A percentile compares a stretch with the other conserved stretches of the same genome.
Conservation (phyloP, 306 rosid genomes). For the Casuarina equisetifolia region DNA sequence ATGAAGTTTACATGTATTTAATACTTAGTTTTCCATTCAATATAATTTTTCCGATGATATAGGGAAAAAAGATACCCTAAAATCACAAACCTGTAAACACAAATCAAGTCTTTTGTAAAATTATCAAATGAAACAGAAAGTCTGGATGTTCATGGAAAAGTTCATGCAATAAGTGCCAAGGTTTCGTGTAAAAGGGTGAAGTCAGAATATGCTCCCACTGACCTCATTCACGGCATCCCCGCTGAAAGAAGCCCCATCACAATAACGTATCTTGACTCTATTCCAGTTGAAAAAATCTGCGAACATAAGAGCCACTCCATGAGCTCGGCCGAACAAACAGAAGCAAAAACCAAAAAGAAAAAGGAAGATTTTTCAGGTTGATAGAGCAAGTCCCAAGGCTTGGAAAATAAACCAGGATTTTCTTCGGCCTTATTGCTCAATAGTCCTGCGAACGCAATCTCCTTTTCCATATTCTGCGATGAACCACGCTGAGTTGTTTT, state of each 20-base stretch:
- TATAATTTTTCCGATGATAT: background rate
- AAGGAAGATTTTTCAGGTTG: background rate
- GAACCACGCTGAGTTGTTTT: constrained; percentile 94
- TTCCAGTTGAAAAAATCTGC: constrained; percentile 96
- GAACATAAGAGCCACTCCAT: constrained; percentile 12
- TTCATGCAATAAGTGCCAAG: background rate
- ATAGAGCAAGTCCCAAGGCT: constrained; percentile 7
- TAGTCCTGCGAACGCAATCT: constrained; percentile 70
- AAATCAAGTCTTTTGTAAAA: background rate
- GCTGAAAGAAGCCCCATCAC: constrained; percentile 87
- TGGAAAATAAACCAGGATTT: constrained; percentile 61
- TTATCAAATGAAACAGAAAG: background rate
- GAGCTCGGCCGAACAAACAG: background rate
- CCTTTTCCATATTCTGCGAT: constrained; percentile 67
- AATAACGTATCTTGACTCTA: constrained; percentile 77
- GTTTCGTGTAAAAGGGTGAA: background rate
- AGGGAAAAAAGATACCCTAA: constrained; percentile 1
- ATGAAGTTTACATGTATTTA: constrained; percentile 2
- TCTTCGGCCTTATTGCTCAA: constrained; percentile 75
- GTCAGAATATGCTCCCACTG: constrained; percentile 19
- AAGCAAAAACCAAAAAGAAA: background rate
- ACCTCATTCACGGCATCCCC: constrained; percentile 73
- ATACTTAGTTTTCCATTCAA: background rate
- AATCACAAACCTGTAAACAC: background rate
- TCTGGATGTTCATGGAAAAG: background rate